phyloP scores from a whole-genome alignment of 768 basidiomycete species.

The Calvatia gigantea region DNA sequence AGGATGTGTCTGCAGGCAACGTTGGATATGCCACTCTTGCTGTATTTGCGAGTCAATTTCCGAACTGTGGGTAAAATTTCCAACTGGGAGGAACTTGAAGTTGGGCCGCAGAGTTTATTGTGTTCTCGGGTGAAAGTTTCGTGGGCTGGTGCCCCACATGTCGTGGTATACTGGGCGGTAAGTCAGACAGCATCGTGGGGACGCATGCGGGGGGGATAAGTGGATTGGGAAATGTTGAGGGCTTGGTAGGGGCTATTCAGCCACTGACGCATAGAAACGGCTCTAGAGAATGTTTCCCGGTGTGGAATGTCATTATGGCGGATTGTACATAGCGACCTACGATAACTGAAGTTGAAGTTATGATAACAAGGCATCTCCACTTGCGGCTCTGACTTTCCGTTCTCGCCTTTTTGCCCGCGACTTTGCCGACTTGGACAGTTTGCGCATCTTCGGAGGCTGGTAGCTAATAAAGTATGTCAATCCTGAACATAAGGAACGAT shows the following conservation, averaged over 20 bases:
- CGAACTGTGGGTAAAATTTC: slow-evolving; percentile 51
- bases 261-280: slow-evolving; percentile 22
- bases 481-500: not conserved
- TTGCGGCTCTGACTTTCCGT: slow-evolving; percentile 23
- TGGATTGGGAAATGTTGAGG: slow-evolving; percentile 44
- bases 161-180: slow-evolving; percentile 30
- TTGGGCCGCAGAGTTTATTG: slow-evolving; percentile 36
- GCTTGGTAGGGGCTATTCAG: slow-evolving; percentile 37
- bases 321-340: not conserved
- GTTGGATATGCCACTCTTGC: slow-evolving; percentile 61
- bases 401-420: slow-evolving; percentile 44
- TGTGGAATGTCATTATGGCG: not conserved
- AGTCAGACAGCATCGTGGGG: slow-evolving; percentile 22
- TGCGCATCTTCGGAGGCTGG: slow-evolving; percentile 50
- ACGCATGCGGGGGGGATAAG: slow-evolving; percentile 46
- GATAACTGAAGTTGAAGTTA: not conserved
- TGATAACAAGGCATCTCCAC: slow-evolving; percentile 3
- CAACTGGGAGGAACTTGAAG: slow-evolving; percentile 33
- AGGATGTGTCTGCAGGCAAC: slow-evolving; percentile 36
- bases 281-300: not conserved
- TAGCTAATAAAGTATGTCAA: slow-evolving; percentile 34
- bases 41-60: slow-evolving; percentile 54
- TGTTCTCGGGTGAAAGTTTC: slow-evolving; percentile 49
- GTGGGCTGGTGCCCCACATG: slow-evolving; percentile 47
- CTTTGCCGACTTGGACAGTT: slow-evolving; percentile 56